Evolutionary conservation across 2,329 filamentous ascomycete genomes (phyloP), one percentile per base, ranked within the genome.

Genomic region (Trichoderma koningiopsis): DNA sequence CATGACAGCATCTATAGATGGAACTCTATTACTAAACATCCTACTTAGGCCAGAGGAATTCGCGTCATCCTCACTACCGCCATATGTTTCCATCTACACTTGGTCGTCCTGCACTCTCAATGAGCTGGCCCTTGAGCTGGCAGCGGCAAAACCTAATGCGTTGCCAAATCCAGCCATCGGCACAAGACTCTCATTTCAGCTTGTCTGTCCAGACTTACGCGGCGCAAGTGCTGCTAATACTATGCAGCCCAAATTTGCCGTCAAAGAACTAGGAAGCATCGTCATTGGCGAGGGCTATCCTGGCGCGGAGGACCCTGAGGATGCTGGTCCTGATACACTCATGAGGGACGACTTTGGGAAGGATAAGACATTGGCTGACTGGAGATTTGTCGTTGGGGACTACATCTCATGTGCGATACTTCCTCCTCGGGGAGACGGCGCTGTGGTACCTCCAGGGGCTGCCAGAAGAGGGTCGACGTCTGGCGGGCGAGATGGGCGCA

Each of bases 301-400:
- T 0, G 83, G 82, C 1, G 80, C 82, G 11, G 80, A 80, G 61
- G 75, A 81, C 29, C 78, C 79, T 4, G 81, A 81, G 64, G 78
- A 81, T 19, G 79, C 78, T 7, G 78, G 80, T 58, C 77, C 75
- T 56, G 75, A 73, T 8, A 71, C 75, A 74, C 70, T 77, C 75
- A 71, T 74, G 72, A 72, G 74, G 75, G 71, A 77, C 77, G 84
- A 84, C 40, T 86, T 86, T 6, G 89, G 92, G 33, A 86, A 88
- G 13, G 85, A 89, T 33, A 95, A 91, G 81, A 94, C 92, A 10
- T 81, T 98, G 37, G 85, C 85, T 47, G 92, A 96, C 66, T 89
- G 88, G 40, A 87, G 91, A 27, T 97, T 97, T 75, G 91, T 97
- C 13, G 91, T 96, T 71, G 95, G 95, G 0, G 95, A 98, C 79